Base-by-base conservation (phyloP, 129 eudicot genomes). In the Cynara cardunculus region DNA sequence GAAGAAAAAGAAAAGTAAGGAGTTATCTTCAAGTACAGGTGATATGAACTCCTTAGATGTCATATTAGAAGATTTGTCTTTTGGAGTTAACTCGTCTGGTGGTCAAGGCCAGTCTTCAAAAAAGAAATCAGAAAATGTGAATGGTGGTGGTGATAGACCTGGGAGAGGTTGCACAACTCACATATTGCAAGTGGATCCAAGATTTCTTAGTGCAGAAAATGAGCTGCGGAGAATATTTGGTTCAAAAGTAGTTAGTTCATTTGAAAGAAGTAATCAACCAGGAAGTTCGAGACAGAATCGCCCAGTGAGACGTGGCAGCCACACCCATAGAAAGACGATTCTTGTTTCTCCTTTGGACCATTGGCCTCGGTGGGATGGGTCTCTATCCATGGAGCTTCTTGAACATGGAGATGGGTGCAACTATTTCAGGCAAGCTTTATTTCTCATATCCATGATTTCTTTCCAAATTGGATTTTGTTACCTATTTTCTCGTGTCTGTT, bases 341-440 rank as follows among this genome's bases (percentile, higher is more conserved):
- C 90, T 92, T 59, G 90, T 92, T 69, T 77, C 94, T 72, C 92
- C 96, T 19, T 90, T 89, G 11, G 96, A 92, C 4, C 93, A 95
- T 82, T 95, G 99, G 99, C 94, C 99, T 41, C 88, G 96, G 37
- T 95, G 97, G 97, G 97, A 90, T 85, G 99, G 99, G 25, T 92
- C 94, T 72, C 66, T 95, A 69, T 87, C 91, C 64, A 95, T 95
- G 99, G 94, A 90, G 86, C 90, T 89, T 76, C 74, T 95, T 80
- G 94, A 89, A 85, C 85, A 83, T 12, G 88, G 72, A 73, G 89
- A 85, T 70, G 96, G 94, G 53, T 83, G 73, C 62, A 77, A 85
- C 80, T 86, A 86, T 81, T 95, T 95, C 82, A 86, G 89, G 99
- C 84, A 81, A 81, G 62, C 80, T 73, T 35, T 49, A 7, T 73